Evolutionary conservation across 768 basidiomycete genomes (phyloP), one percentile per base, ranked within the genome.

Genomic region (Coprinellus aureogranulatus): DNA sequence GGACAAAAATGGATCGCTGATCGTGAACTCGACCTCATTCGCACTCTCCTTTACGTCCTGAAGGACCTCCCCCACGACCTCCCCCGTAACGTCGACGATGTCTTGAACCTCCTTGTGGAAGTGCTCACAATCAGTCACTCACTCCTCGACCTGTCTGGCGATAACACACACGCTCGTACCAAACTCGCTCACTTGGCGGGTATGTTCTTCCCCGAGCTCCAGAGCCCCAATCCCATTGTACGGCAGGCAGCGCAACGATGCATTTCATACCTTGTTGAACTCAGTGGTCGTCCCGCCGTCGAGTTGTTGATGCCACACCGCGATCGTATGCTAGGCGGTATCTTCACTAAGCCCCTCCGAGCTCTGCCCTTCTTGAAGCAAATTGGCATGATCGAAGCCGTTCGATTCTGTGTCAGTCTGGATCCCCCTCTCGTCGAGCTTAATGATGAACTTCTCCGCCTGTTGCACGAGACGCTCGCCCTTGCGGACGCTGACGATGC

Each of bases 321-420:
- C 47, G 92, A 94, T 61, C 86, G 93, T 28, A 87, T 98, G 75
- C 79, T 98, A 39, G 83, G 85, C 16, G 84, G 89, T 2, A 94
- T 99, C 62, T 98, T 90, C 75, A 92, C 90, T n/a, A 98, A 98
- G 67, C 97, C 97, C 12, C 81, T 99, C 20, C 82, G 97, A 53
- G 97, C 97, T 0, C 81, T 99, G 25, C 94, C 94, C 1, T 95
- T 98, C 69, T 81, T 89, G 16, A 92, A 93, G 65, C 97, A 98
- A 70, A 97, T 98, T 57, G 97, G 95, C 28, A 94, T 98, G 83
- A 94, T 98, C 58, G 97, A 98, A 65, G 94, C 94, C 18, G 86
- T 98, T 59, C 90, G 95, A 10, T 99, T 94, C 69, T 92, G 93
- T 68, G 85, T 99, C 60, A 89, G 85, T 57, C 77, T 98, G 31